Base-by-base conservation (phyloP, 2,329 filamentous ascomycete genomes). In the Dichotomopilus funicola region DNA sequence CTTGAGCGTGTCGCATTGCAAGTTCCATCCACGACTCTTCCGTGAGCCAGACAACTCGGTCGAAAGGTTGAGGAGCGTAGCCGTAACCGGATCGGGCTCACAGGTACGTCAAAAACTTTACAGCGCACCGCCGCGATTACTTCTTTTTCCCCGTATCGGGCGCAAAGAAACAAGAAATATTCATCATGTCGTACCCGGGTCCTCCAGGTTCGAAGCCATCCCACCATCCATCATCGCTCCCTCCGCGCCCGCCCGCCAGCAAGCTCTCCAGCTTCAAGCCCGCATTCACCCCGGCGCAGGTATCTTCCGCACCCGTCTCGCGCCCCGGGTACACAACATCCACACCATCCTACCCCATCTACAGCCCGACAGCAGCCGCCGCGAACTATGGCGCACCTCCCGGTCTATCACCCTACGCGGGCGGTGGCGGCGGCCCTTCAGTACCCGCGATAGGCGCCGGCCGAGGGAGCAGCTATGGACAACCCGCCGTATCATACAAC, bases 171-270 rank as follows among this genome's bases (percentile, higher is more conserved):
- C 19, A 27, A 27, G 19, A 27, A 27, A 27, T 27, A 74, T 84
- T 84, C 81, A 85, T 84, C 80, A 92, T 92, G 89, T 86, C 88
- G 74, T 89, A 89, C 80, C 86, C 88, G 74, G 86, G 86, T 70
- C 87, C 87, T 87, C 87, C 89, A 89, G 88, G 88, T 82, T 70
- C 77, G 71, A 67, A 68, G 70, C 62, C 70, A 63, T 65, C 72
- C 37, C 75, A 81, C 65, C 79, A 27, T 27, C 19, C 19, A 27
- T 27, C 82, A 45, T 89, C 87, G 64, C 86, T 95, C 41, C 89
- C 89, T 62, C 84, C 89, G 60, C 86, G 88, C 64, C 89, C 89
- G 59, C 88, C 89, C 43, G 81, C 84, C 51, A 76, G 83, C 60
- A 73, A 72, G 60, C 63, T 68, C 37, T 65, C 70, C 10, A 70